Conservation (phyloP, 768 basidiomycete species). For the Boletus sensibilis region DNA sequence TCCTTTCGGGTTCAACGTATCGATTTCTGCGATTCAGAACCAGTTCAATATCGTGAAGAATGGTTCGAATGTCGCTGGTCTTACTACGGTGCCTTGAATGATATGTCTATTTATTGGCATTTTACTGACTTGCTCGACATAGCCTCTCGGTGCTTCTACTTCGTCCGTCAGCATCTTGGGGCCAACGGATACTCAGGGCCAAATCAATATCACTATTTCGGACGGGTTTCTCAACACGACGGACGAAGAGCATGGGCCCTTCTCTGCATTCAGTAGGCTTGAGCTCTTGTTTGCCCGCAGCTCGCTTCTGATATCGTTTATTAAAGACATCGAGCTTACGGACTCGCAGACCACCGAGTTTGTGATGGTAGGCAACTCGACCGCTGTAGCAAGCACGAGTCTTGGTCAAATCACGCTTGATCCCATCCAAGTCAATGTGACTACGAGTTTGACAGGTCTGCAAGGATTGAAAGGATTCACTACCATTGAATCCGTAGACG, state of each 20-base stretch:
- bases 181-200: conserved; percentile 56
- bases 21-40: conserved; percentile 62
- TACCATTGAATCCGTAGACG: conserved; percentile 59
- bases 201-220: conserved; percentile 60
- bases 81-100: conserved; percentile 48
- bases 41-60: conserved; percentile 60
- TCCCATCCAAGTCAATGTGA: conserved; percentile 69
- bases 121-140: conserved; percentile 4
- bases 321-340: conserved; percentile 56
- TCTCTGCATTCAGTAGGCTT: conserved; percentile 58
- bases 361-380: conserved; percentile 56
- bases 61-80: conserved; percentile 50
- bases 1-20: conserved; percentile 67
- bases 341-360: conserved; percentile 48
- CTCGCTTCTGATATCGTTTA: neutral
- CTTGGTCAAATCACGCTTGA: conserved; percentile 68
- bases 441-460: conserved; percentile 58
- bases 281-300: neutral
- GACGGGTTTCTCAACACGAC: conserved; percentile 52
- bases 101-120: neutral
- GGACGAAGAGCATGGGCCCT: conserved; percentile 45
- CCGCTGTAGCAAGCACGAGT: conserved; percentile 57
- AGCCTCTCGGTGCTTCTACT: conserved; percentile 65
- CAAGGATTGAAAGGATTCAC: conserved; percentile 58
- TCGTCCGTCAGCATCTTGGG: conserved; percentile 55